Conservation (phyloP, 2,329 filamentous ascomycete genomes). For the Lachnum nothofagi region DNA sequence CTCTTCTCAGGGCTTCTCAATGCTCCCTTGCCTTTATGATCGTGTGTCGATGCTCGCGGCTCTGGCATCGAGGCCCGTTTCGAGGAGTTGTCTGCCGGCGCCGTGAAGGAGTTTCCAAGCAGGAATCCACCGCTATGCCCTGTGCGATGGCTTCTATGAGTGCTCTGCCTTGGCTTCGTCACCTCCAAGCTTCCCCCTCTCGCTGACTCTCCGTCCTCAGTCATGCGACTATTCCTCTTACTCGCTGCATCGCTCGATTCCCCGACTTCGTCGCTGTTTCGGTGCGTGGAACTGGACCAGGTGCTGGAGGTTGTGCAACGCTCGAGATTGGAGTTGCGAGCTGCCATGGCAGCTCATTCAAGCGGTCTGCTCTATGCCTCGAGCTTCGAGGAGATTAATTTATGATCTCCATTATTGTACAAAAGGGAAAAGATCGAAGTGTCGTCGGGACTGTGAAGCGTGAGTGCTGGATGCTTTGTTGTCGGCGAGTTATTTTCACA, state of each 20-base stretch:
- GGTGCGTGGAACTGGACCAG: conserved; percentile 21
- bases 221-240: conserved; percentile 22
- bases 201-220: conserved; percentile 5
- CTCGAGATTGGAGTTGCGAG: conserved; percentile 21
- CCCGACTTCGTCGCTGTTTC: conserved; percentile 40
- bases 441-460: neutral
- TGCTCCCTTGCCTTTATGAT: conserved; percentile 26
- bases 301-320: conserved; percentile 22
- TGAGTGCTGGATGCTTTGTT: neutral
- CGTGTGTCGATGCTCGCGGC: conserved; percentile 16
- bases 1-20: conserved; percentile 21
- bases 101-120: conserved; percentile 20
- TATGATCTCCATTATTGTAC: conserved; percentile 16
- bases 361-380: conserved; percentile 9
- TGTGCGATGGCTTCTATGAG: conserved; percentile 28
- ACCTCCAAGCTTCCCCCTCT: conserved; percentile 5
- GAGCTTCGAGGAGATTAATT: no score
- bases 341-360: conserved; percentile 23
- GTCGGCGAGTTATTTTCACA: neutral
- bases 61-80: neutral
- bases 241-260: conserved; percentile 41
- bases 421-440: neutral
- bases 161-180: conserved; percentile 15
- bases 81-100: no score
- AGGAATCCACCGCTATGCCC: conserved; percentile 30